Evolutionary conservation across 2,329 filamentous ascomycete genomes (phyloP).

Genomic region (Bipolaris victoriae): DNA sequence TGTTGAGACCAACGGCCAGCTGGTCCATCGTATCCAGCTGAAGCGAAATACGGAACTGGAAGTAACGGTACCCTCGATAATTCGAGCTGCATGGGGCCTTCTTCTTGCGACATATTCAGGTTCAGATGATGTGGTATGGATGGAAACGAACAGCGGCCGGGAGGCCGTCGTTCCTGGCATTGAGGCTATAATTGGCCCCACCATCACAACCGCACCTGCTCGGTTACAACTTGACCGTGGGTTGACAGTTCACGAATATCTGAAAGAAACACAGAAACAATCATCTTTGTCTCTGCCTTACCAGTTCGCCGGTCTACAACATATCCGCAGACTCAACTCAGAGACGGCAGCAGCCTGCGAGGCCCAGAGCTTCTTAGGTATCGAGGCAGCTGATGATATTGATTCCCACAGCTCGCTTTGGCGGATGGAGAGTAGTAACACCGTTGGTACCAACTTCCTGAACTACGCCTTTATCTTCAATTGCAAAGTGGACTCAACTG

Average conservation of each 20-base stretch:
- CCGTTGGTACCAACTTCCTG: conserved; percentile 45
- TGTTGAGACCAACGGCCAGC: conserved; percentile 38
- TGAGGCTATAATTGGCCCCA: conserved; percentile 50
- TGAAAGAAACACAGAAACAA: conserved; percentile 37
- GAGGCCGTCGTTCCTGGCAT: conserved; percentile 46
- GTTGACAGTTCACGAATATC: conserved; percentile 31
- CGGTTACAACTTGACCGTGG: conserved; percentile 49
- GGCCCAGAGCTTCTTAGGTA: conserved; percentile 56
- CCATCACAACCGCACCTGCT: conserved; percentile 52
- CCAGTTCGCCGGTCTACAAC: conserved; percentile 55
- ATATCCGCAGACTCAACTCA: conserved; percentile 48
- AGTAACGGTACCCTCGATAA: conserved; percentile 45
- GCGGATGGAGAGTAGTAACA: conserved; percentile 42
- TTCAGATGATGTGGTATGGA: conserved; percentile 57
- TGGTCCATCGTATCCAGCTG: conserved; percentile 28
- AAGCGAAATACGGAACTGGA: conserved; percentile 29
- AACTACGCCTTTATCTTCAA: conserved; percentile 46
- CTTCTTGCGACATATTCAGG: conserved; percentile 55
- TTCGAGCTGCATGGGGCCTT: conserved; percentile 56
- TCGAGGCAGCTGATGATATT: conserved; percentile 43
- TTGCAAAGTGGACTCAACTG: conserved; percentile 30
- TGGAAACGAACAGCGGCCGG: conserved; percentile 49
- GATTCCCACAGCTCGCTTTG: conserved; percentile 39
- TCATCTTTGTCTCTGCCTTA: conserved; percentile 38
- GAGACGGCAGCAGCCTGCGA: conserved; percentile 54